These are phyloP conservation scores for Pachysandra terminalis DNA, from an alignment of 164 flowering plant species.

Conservation along the genomic window DNA sequence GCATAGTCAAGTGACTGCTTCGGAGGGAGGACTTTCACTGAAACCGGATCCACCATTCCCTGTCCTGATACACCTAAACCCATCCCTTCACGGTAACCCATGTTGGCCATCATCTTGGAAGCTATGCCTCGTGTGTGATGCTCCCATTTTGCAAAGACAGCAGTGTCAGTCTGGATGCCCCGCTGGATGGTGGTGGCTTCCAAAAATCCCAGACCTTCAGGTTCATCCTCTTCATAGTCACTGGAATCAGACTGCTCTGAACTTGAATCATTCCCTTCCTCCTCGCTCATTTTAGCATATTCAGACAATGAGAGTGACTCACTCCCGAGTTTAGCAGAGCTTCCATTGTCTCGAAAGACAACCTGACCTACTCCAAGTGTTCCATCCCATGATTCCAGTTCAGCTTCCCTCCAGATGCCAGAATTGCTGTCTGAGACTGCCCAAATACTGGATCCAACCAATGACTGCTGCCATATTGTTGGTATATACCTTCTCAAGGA, in stretches of 20 bases:
- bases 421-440: constrained; percentile 49
- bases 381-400: constrained; percentile 87
- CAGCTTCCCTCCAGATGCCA: constrained; percentile 88
- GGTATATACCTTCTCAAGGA: constrained; percentile 65
- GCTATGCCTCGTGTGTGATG: constrained; percentile 97
- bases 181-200: constrained; percentile 45
- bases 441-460: constrained; percentile 76
- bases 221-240: constrained; percentile 52
- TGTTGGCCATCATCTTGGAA: constrained; percentile 98
- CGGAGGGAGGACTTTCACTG: constrained; percentile 77
- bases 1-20: constrained; percentile 92
- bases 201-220: constrained; percentile 73
- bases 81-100: constrained; percentile 98
- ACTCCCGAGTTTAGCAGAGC: constrained; percentile 51
- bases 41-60: constrained; percentile 72
- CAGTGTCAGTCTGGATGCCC: constrained; percentile 85
- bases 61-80: constrained; percentile 86
- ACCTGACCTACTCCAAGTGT: constrained; percentile 42
- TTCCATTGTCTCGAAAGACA: constrained; percentile 78
- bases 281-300: constrained; percentile 57
- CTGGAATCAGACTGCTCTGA: constrained; percentile 51
- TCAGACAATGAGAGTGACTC: constrained; percentile 62
- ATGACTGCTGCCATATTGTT: constrained; percentile 59
- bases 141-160: constrained; percentile 91
- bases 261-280: constrained; percentile 47